These are phyloP conservation scores for Lodderomyces jiufengensis DNA, from an alignment of 1,139 yeast genomes.

Conservation along the genomic window DNA sequence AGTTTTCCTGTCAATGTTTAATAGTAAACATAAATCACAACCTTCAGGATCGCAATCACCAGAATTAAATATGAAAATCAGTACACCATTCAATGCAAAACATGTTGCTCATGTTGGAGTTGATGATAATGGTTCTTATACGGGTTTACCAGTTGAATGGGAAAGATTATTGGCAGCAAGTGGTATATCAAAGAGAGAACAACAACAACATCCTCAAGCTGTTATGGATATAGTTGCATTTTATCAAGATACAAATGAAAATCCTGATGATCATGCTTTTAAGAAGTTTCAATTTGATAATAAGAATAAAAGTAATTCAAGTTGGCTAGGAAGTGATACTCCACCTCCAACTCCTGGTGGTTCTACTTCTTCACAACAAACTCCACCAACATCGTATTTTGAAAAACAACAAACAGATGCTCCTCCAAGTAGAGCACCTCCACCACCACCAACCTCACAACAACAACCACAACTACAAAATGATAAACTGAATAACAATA, in stretches of 20 bases:
- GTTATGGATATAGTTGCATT: slow-evolving; percentile 90
- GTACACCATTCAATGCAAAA: slow-evolving; percentile 86
- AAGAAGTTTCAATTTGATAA: slow-evolving; percentile 57
- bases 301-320: slow-evolving; percentile 16
- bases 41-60: slow-evolving; percentile 17
- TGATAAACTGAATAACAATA: slow-evolving; percentile 15
- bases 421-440: slow-evolving; percentile 2
- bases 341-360: slow-evolving; percentile 28
- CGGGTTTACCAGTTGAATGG: slow-evolving; percentile 94
- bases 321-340: slow-evolving; percentile 14
- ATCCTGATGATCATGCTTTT: slow-evolving; percentile 69
- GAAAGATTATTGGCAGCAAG: slow-evolving; percentile 75
- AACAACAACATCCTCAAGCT: slow-evolving; percentile 88
- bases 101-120: slow-evolving; percentile 94
- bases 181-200: slow-evolving; percentile 83
- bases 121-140: slow-evolving; percentile 82
- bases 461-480: slow-evolving; percentile 6
- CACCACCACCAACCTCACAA: slow-evolving; percentile 10
- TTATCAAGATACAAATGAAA: slow-evolving; percentile 65
- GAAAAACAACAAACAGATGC: slow-evolving; percentile 1
- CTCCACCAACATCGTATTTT: slow-evolving; percentile 12
- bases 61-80: slow-evolving; percentile 57
- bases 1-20: slow-evolving; percentile 42
- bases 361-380: slow-evolving; percentile 14
- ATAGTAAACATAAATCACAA: slow-evolving; percentile 18